Evolutionary conservation across 2,329 filamentous ascomycete genomes (phyloP).

Genomic region (Venturiaceae sp.): DNA sequence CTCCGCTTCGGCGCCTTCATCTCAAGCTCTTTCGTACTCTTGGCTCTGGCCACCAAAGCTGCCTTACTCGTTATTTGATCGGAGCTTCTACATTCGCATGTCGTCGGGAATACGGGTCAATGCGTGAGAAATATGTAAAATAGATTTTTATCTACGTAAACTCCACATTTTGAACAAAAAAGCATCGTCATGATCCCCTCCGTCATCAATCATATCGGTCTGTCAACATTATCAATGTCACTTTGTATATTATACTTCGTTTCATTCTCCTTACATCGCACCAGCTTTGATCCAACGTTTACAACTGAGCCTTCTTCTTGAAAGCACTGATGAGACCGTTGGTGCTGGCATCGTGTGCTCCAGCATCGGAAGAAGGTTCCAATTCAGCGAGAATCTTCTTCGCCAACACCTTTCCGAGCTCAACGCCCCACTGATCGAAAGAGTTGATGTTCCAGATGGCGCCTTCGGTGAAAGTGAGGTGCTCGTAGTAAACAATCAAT

Average conservation of each 20-base stretch:
- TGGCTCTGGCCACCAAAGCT: slow-evolving; percentile 19
- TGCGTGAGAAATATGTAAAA: too few relatives aligned
- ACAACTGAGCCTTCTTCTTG: slow-evolving; percentile 48
- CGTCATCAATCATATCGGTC: not conserved
- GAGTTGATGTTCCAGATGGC: slow-evolving; percentile 99
- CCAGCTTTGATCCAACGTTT: too few relatives aligned
- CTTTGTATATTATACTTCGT: not conserved
- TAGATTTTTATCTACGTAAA: not conserved
- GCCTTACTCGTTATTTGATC: not conserved
- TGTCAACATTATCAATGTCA: not conserved
- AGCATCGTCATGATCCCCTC: not conserved
- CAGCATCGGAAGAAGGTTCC: slow-evolving; percentile 62
- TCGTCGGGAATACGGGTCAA: not conserved
- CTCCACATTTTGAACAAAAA: not conserved
- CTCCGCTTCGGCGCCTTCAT: slow-evolving; percentile 25
- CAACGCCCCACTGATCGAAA: slow-evolving; percentile 99
- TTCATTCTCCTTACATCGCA: too few relatives aligned
- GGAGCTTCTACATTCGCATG: not conserved
- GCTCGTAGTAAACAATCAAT: slow-evolving; percentile 97
- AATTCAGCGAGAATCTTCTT: slow-evolving; percentile 64
- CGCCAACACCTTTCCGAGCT: slow-evolving; percentile 90
- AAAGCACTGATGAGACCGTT: slow-evolving; percentile 85
- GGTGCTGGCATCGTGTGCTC: slow-evolving; percentile 77
- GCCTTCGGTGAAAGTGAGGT: slow-evolving; percentile 94
- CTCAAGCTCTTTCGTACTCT: slow-evolving; percentile 19